Base-by-base conservation (phyloP, 2,329 filamentous ascomycete genomes). In the Ustulina deusta region DNA sequence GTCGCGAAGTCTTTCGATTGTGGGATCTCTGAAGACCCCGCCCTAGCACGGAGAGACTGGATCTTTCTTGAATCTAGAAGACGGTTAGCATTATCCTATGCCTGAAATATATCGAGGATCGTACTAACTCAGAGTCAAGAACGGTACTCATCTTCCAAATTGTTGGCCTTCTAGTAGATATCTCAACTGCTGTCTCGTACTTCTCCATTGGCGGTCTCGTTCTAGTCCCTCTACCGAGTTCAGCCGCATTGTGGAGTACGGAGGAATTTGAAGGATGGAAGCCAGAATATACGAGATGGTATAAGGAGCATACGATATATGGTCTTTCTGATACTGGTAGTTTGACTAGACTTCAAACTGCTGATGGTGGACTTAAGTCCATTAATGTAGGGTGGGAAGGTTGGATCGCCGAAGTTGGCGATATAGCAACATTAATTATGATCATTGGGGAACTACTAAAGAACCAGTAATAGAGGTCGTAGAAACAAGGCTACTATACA, bases 101-200 rank as follows among this genome's bases (percentile, higher is more conserved):
- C 6, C 17, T 29, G 17, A 34, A 5, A 32, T n/a, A 10, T 3
- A 20, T 10, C 6, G 13, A 1, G 5, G 20, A n/a, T n/a, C 15
- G 4, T 25, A 11, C 40, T 63, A 27, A 62, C 25, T 36, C 3
- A 10, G 2, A 20, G 2, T 9, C 22, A 25, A 64, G 61, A 1
- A 64, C 61, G 17, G 54, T 64, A 9, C 54, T 64, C 25, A 32
- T 64, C 13, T 64, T 64, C n/a, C 61, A 64, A 17, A 59, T 64
- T 17, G 6, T 64, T 7, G 61, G 61, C 5, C 61, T 64, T n/a
- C 54, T 64, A 6, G 61, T 64, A 20, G 61, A 64, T 36, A 59
- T 64, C 22, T 64, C 61, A 4, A 51, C 61, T 15, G 46, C 61
- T 15, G 61, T 64, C 7, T 59, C 61, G 20, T 64, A 64, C 11